phyloP scores from a whole-genome alignment of 805 yeast genomes.

The Kockiozyma suomiensis region DNA sequence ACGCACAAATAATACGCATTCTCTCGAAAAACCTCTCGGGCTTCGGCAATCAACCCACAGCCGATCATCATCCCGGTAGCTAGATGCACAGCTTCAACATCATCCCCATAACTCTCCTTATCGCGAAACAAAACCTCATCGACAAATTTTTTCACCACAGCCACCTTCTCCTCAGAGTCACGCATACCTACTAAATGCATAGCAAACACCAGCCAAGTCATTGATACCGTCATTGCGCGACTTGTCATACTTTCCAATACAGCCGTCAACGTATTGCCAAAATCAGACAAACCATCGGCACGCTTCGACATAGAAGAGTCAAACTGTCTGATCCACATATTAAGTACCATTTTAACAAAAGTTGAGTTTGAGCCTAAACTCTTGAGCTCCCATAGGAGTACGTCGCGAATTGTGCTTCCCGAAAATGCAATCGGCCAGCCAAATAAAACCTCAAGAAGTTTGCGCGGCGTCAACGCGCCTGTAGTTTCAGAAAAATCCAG shows the following conservation, averaged over 20 bases:
- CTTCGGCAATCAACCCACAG: constrained; percentile 21
- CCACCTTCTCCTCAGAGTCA: background rate
- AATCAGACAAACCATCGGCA: background rate
- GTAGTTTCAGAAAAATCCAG: constrained; percentile 2
- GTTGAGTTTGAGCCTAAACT: background rate
- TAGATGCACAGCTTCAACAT: constrained; percentile 33
- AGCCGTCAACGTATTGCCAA: constrained; percentile 2
- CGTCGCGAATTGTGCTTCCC: constrained; percentile 3
- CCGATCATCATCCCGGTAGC: constrained; percentile 32
- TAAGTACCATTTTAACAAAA: constrained; percentile 19
- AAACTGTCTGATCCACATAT: constrained; percentile 22
- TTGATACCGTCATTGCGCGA: constrained; percentile 30
- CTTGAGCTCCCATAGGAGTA: constrained; percentile 17
- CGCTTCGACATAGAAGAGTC: background rate
- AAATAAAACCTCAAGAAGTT: constrained; percentile 16
- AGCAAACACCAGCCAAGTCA: constrained; percentile 30
- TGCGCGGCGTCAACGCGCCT: background rate
- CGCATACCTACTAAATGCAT: constrained; percentile 17
- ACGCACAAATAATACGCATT: constrained; percentile 27
- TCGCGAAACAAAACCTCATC: constrained; percentile 26
- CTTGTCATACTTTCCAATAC: constrained; percentile 13
- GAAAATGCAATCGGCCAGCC: constrained; percentile 12
- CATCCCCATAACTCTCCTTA: constrained; percentile 29
- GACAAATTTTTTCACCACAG: constrained; percentile 17
- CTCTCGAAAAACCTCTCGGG: constrained; percentile 19